Base-by-base conservation (phyloP, 31 red algal genomes). In the Endocladia muricata region DNA sequence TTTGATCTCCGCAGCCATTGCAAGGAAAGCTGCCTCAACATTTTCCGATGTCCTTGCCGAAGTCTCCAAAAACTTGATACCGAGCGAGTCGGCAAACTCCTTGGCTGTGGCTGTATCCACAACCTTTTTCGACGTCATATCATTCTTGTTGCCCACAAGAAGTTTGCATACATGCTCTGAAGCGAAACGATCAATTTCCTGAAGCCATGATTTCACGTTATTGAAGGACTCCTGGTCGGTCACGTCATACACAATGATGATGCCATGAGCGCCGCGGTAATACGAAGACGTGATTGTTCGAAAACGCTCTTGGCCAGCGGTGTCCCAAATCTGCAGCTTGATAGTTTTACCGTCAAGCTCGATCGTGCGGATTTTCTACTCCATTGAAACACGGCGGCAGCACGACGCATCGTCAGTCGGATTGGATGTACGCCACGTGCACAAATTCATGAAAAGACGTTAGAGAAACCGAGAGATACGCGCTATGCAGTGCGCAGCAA, bases 261-360 rank as follows among this genome's bases (percentile, higher is more conserved):
- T 99, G 9, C 96, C 96, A 51, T 99, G 92, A 38, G 96, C 96
- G 11, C 96, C 96, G 17, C 96, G 84, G 73, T 99, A 99, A 57
- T 99, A 99, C 30, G 96, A 90, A 13, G 96, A 93, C 49, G 96
- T 94, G 65, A 99, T 99, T 25, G 96, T 99, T 60, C 96, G 88
- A 51, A 99, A 99, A 37, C 96, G 85, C 74, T 99, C 96, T 72
- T 99, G 96, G 31, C 96, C 96, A 35, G 96, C 96, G 35, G 96
- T 99, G 66, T 99, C 96, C 96, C 96, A 99, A 34, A 99, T 99
- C 61, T 99, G 96, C 37, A 99, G 89, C 77, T 99, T 99, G 82
- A 99, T 88, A 8, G 83, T 83, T 72, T 99, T 99, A 17, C 83
- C 90, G 69, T 95, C 96, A 8, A 99, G 84, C 72, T 99, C 88